A percentile compares a stretch with the other conserved stretches of the same genome.
These are phyloP conservation scores for Alternaria sp. DNA, from an alignment of 2,329 filamentous ascomycete species.

Conservation along the genomic window DNA sequence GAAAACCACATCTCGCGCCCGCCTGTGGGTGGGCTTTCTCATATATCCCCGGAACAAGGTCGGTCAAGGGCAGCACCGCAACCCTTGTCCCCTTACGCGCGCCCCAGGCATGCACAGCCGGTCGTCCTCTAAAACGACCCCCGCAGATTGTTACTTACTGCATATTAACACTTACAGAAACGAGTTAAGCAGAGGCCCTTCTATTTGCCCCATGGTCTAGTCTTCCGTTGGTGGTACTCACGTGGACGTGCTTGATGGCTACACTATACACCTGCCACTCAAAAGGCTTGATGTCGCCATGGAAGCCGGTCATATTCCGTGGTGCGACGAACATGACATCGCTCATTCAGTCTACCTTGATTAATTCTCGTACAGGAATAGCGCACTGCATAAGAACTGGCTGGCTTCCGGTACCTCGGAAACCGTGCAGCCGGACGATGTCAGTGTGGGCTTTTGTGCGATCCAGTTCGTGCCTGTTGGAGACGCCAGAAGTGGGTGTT, in stretches of 20 bases:
- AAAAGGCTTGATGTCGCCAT: slow-evolving; percentile 4
- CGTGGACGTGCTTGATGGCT: slow-evolving; percentile 24
- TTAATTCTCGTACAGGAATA: slow-evolving; percentile 24
- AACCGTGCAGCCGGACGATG: slow-evolving; percentile 1
- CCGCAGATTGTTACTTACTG: slow-evolving; percentile 27
- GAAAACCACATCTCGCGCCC: slow-evolving; percentile 40
- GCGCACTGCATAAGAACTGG: slow-evolving; percentile 15
- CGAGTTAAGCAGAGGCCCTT: slow-evolving; percentile 27
- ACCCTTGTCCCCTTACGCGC: slow-evolving; percentile 25
- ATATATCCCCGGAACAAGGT: slow-evolving; percentile 36
- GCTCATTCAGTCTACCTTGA: slow-evolving; percentile 13
- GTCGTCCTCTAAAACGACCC: slow-evolving; percentile 21
- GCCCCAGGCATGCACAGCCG: slow-evolving; percentile 26
- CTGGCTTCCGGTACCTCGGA: slow-evolving; percentile 23
- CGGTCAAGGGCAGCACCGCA: slow-evolving; percentile 19
- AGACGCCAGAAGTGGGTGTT: slow-evolving; percentile 19
- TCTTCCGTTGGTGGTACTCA: slow-evolving; percentile 24
- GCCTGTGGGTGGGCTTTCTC: slow-evolving; percentile 39
- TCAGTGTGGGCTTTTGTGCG: slow-evolving; percentile 10
- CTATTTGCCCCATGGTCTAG: slow-evolving; percentile 26
- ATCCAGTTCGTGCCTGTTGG: slow-evolving; percentile 22
- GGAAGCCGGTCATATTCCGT: slow-evolving; percentile 13
- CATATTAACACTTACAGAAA: slow-evolving; percentile 31
- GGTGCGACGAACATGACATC: slow-evolving; percentile 18
- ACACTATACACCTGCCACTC: slow-evolving; percentile 20